Evolutionary conservation across 345 rosid genomes (phyloP).

Genomic region (Reutealis trisperma): DNA sequence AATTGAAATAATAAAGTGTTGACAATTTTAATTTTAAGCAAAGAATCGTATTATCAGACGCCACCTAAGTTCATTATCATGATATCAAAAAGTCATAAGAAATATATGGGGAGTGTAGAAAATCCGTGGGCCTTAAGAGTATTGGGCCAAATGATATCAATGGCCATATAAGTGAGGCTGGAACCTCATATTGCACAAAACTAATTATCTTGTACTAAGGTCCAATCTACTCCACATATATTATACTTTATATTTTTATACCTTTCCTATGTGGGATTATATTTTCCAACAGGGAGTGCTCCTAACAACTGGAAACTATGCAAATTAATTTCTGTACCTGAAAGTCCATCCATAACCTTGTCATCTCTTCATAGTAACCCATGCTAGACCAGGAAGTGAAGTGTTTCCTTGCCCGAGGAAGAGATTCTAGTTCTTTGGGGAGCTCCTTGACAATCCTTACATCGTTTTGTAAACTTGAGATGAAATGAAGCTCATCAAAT

Average conservation of each 20-base stretch:
- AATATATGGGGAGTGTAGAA: not conserved
- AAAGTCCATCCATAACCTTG: constrained; percentile 63
- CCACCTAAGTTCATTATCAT: not conserved
- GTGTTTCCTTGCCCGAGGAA: constrained; percentile 88
- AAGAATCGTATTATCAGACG: too few species aligned
- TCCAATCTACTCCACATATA: too few species aligned
- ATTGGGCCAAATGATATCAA: too few species aligned
- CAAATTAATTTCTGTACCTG: constrained; percentile 37
- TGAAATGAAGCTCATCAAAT: constrained; percentile 76
- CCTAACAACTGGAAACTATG: not conserved
- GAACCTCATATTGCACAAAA: too few species aligned
- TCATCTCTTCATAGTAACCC: constrained; percentile 85
- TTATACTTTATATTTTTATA: too few species aligned
- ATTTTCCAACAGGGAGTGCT: too few species aligned
- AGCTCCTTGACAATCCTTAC: constrained; percentile 71
- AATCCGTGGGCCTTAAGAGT: too few species aligned
- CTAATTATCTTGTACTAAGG: too few species aligned
- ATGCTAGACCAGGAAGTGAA: constrained; percentile 80
- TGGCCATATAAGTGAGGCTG: too few species aligned
- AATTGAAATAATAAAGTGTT: too few species aligned
- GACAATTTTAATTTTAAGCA: too few species aligned
- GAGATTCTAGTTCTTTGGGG: constrained; percentile 64
- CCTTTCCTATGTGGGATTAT: too few species aligned
- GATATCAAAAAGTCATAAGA: not conserved
- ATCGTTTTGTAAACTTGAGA: constrained; percentile 57